Conservation (phyloP, 108 stramenopile genomes). For the Conticribra weissflogii region DNA sequence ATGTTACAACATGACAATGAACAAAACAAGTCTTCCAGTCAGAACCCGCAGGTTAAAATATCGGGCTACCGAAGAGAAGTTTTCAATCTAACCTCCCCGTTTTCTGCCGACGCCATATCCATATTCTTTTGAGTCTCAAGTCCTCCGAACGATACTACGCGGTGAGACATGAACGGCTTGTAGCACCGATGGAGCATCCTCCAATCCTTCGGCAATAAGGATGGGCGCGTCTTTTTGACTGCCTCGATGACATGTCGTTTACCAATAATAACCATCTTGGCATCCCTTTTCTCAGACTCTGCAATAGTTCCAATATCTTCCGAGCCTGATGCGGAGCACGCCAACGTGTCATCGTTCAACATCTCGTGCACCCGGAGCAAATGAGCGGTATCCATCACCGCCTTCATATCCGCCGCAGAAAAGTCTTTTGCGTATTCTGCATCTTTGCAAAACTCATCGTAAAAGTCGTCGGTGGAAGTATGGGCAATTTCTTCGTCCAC, state of each 20-base stretch:
- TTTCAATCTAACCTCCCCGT: no score
- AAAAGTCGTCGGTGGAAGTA: constrained; percentile 19
- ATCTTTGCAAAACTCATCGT: constrained; percentile 23
- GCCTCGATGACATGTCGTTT: constrained; percentile 40
- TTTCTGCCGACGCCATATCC: no score
- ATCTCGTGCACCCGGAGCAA: constrained; percentile 68
- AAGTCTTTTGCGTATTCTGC: constrained; percentile 42
- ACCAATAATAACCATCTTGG: constrained; percentile 10
- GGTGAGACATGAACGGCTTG: constrained; percentile 9
- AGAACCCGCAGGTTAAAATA: no score
- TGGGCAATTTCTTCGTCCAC: constrained; percentile 46
- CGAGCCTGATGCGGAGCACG: background rate
- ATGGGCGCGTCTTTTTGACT: constrained; percentile 41
- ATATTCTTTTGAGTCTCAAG: background rate
- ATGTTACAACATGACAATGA: no score
- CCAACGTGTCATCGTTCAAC: background rate
- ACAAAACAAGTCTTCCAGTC: no score
- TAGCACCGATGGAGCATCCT: constrained; percentile 22
- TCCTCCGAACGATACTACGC: background rate
- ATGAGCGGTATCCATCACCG: constrained; percentile 79
- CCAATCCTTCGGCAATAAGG: constrained; percentile 31
- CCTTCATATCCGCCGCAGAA: constrained; percentile 83
- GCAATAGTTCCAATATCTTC: background rate
- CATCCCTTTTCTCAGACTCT: background rate
- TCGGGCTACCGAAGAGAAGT: no score